Conservation (phyloP, 2,329 filamentous ascomycete species). For the Fusarium nematophilum region DNA sequence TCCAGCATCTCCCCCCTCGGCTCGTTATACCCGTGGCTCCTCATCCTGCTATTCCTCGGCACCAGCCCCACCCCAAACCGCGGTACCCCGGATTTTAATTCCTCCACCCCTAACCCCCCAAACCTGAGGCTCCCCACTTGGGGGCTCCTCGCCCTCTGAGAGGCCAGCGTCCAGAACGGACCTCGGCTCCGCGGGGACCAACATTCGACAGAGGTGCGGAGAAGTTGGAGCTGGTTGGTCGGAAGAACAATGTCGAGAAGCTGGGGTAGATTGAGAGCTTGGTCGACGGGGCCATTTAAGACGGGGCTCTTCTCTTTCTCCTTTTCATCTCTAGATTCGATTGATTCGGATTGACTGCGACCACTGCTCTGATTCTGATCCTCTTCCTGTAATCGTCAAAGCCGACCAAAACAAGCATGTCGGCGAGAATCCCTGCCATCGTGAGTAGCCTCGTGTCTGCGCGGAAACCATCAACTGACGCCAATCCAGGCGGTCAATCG, state of each 20-base stretch:
- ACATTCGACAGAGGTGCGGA: conserved; percentile 44
- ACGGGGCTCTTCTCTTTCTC: neutral
- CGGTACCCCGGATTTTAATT: conserved; percentile 32
- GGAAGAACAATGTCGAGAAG: neutral
- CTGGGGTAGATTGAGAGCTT: conserved; percentile 24
- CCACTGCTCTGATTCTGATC: conserved; percentile 5
- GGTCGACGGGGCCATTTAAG: conserved; percentile 11
- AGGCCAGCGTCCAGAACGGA: conserved; percentile 23
- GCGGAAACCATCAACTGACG: conserved; percentile 16
- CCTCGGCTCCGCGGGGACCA: conserved; percentile 38
- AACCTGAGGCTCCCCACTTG: conserved; percentile 26
- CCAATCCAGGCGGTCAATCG: conserved; percentile 58
- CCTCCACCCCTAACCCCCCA: conserved; percentile 41
- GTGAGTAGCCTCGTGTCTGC: conserved; percentile 34
- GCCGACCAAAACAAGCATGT: conserved; percentile 39
- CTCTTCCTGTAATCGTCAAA: conserved; percentile 12
- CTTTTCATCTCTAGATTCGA: neutral
- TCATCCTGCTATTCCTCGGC: conserved; percentile 22
- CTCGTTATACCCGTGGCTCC: conserved; percentile 17
- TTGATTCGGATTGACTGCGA: too few species aligned
- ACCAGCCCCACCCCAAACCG: conserved; percentile 28
- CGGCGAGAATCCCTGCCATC: conserved; percentile 49
- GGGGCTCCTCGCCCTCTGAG: conserved; percentile 15
- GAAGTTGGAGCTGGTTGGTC: conserved; percentile 32
- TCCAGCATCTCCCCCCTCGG: too few species aligned